Evolutionary conservation across 805 yeast genomes (phyloP), one percentile per base, ranked within the genome.

Genomic region (Candida dendrica): DNA sequence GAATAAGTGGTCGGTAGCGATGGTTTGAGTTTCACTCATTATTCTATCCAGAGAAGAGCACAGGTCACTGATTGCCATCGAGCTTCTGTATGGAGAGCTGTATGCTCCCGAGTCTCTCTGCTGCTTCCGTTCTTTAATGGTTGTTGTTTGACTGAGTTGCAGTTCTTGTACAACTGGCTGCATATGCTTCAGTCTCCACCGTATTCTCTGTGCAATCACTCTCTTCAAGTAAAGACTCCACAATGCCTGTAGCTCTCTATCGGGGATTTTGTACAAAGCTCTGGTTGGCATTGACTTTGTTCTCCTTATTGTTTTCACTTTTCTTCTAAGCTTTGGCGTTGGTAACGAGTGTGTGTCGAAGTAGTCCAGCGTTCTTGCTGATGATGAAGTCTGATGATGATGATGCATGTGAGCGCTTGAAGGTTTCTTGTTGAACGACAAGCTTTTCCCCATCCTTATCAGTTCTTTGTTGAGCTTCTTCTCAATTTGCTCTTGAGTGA

Each of bases 141-240:
- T 6, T 22, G 24, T 22, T 22, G 24, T 22, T 22, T 22, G n/a
- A 27, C n/a, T n/a, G n/a, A n/a, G n/a, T n/a, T 27, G 5, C n/a
- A 27, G 13, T 27, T 27, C 9, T 11, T 27, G n/a, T 4, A n/a
- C 30, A 9, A 5, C 5, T 27, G 30, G 30, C 13, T 32, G 15
- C 20, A 44, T 51, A 39, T 53, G 50, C 9, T 43, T 44, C 24
- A 63, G 17, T 43, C 69, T 52, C 51, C 66, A 50, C 16, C 51
- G 47, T 14, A 63, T 55, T 41, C 71, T 50, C 36, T 55, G 58
- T 1, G 55, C 49, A n/a, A 65, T 48, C n/a, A 61, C 60, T 11
- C 55, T 41, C 36, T 51, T 48, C 29, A 65, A 39, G 40, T 65
- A 65, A 37, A 58, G 39, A 35, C 51, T 57, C 71, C 71, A 66